A percentile compares a stretch with the other conserved stretches of the same genome.
Evolutionary conservation across 371 early-diverging fungal genomes (phyloP).

Genomic region (Fennellomyces sp.): DNA sequence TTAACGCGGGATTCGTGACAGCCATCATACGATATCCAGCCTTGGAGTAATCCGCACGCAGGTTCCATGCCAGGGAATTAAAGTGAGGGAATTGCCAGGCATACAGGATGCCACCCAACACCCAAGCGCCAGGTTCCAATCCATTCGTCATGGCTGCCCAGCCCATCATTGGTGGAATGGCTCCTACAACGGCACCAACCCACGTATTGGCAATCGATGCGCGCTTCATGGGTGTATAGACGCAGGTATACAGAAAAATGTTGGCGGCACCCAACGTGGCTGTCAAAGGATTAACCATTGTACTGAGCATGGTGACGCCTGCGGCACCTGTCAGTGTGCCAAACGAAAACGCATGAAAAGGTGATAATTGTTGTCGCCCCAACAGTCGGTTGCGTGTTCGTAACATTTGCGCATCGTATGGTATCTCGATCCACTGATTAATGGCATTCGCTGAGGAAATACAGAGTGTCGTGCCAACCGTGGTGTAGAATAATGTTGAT

Average conservation of each 20-base stretch:
- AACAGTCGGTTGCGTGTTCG: constrained; percentile 90
- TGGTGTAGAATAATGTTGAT: constrained; percentile 78
- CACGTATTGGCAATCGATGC: constrained; percentile 93
- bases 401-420: constrained; percentile 97
- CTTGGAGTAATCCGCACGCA: constrained; percentile 93
- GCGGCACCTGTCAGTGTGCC: constrained; percentile 73
- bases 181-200: constrained; percentile 96
- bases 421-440: constrained; percentile 95
- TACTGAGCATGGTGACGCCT: constrained; percentile 70
- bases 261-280: constrained; percentile 84
- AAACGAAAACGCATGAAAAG: constrained; percentile 85
- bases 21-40: constrained; percentile 98
- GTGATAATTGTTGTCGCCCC: constrained; percentile 81
- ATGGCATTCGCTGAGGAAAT: constrained; percentile 92
- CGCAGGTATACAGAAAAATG: constrained; percentile 83
- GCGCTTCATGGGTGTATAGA: constrained; percentile 96
- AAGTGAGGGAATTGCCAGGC: constrained; percentile 99
- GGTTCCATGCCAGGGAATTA: constrained; percentile 90
- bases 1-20: constrained; percentile 85
- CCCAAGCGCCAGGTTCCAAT: constrained; percentile 81
- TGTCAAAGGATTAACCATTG: constrained; percentile 86
- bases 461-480: constrained; percentile 90
- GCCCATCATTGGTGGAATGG: constrained; percentile 98
- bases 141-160: constrained; percentile 87
- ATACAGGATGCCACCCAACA: constrained; percentile 82